phyloP scores from a whole-genome alignment of 805 yeast species.

The Komagataella ulmi region DNA sequence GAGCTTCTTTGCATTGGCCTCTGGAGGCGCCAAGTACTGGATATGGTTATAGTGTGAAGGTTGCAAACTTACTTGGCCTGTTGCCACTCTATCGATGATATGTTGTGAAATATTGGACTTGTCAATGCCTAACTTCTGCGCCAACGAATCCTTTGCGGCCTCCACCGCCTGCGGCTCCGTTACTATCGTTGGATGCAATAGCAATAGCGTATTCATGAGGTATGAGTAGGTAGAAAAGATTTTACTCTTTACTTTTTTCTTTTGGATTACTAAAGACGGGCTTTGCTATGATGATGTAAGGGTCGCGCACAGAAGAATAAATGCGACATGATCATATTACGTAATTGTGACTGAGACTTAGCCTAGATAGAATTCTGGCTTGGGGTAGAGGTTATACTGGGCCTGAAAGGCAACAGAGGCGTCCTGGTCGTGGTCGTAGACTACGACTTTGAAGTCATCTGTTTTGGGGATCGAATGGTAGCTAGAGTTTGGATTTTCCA shows the following conservation, averaged over 20 bases:
- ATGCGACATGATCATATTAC: not conserved
- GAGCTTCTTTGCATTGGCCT: conserved; percentile 26
- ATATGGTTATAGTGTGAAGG: conserved; percentile 26
- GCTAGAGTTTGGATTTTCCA: not conserved
- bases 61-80: conserved; percentile 25
- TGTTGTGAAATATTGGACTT: conserved; percentile 28
- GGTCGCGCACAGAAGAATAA: not conserved
- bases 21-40: conserved; percentile 43
- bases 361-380: not conserved
- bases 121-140: conserved; percentile 13
- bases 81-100: conserved; percentile 45
- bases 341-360: not conserved
- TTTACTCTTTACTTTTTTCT: not conserved
- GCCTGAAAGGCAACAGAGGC: not conserved
- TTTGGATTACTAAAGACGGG: not conserved
- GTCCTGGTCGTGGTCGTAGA: not conserved
- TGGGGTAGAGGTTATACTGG: not conserved
- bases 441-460: not conserved
- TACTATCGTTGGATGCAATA: conserved; percentile 58
- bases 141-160: conserved; percentile 20
- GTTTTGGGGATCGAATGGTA: not conserved
- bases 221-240: not conserved
- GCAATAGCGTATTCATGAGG: conserved; percentile 19
- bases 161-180: conserved; percentile 36
- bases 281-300: not conserved